Evolutionary conservation across 2,329 filamentous ascomycete species (phyloP).

Genomic region (Calonectria henricotiae): DNA sequence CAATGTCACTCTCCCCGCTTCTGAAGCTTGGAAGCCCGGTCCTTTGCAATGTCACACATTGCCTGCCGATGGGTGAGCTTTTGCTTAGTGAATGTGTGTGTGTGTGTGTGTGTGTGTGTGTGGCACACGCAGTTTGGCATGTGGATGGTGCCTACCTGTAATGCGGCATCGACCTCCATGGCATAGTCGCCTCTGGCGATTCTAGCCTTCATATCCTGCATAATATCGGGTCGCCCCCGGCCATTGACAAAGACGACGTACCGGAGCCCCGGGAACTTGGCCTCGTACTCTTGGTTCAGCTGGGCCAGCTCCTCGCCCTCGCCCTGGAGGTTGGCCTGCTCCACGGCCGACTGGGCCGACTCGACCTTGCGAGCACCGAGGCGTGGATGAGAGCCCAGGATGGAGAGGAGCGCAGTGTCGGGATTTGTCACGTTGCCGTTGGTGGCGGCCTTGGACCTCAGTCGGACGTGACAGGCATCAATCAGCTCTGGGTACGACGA

Average conservation of each 20-base stretch:
- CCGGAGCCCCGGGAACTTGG: slow-evolving; percentile 83
- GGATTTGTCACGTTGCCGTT: slow-evolving; percentile 59
- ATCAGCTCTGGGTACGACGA: slow-evolving; percentile 80
- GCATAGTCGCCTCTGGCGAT: slow-evolving; percentile 79
- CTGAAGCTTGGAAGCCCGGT: slow-evolving; percentile 72
- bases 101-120: slow-evolving; percentile 41
- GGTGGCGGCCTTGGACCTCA: slow-evolving; percentile 72
- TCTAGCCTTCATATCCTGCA: slow-evolving; percentile 84
- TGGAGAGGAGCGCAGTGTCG: slow-evolving; percentile 73
- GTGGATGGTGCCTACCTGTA: slow-evolving; percentile 72
- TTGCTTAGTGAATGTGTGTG: slow-evolving; percentile 35
- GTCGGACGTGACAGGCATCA: slow-evolving; percentile 74
- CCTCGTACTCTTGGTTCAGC: slow-evolving; percentile 86
- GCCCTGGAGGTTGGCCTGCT: slow-evolving; percentile 84
- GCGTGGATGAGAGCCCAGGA: slow-evolving; percentile 87
- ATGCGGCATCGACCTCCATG: slow-evolving; percentile 80
- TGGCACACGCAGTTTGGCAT: background rate
- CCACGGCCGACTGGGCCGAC: slow-evolving; percentile 84
- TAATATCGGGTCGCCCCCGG: slow-evolving; percentile 79
- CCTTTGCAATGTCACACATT: slow-evolving; percentile 92
- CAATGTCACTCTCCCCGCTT: slow-evolving; percentile 19
- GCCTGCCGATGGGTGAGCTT: slow-evolving; percentile 68
- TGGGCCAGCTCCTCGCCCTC: slow-evolving; percentile 73
- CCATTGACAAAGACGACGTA: slow-evolving; percentile 97
- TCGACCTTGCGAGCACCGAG: slow-evolving; percentile 87